Evolutionary conservation across 257 asterid genomes (phyloP).

Genomic region (Linderniella brevidens): DNA sequence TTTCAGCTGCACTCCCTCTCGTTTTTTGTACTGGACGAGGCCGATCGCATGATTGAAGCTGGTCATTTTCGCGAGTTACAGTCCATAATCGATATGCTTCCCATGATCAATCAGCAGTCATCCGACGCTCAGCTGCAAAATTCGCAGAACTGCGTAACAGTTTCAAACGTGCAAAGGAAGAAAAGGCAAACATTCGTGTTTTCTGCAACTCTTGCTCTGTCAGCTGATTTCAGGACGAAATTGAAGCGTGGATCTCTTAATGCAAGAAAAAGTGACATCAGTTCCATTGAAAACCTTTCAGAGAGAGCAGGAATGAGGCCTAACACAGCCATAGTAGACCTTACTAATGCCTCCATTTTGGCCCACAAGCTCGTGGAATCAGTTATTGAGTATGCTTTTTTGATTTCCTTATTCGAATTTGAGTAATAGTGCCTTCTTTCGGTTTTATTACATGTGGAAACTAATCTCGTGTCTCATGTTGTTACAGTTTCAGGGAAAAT

Average conservation of each 20-base stretch:
- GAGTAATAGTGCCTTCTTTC: background rate
- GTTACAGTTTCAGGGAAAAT: constrained; percentile 76
- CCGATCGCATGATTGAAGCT: constrained; percentile 93
- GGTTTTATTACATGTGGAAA: too few relatives aligned
- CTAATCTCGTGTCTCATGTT: too few relatives aligned
- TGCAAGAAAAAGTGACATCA: constrained; percentile 43
- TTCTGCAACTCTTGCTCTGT: constrained; percentile 92
- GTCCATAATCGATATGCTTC: constrained; percentile 93
- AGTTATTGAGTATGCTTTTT: constrained; percentile 60
- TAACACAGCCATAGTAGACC: constrained; percentile 74
- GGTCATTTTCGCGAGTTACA: constrained; percentile 94
- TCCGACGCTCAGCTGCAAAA: constrained; percentile 30
- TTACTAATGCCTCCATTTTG: constrained; percentile 75
- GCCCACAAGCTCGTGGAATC: constrained; percentile 77
- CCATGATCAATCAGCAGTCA: constrained; percentile 43
- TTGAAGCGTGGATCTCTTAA: constrained; percentile 56
- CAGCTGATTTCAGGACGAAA: constrained; percentile 83
- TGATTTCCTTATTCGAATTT: constrained; percentile 6
- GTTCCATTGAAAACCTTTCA: constrained; percentile 77
- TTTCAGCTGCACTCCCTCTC: constrained; percentile 87
- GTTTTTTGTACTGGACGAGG: constrained; percentile 95
- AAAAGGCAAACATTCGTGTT: constrained; percentile 92
- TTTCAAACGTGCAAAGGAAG: constrained; percentile 57
- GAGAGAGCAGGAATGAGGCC: constrained; percentile 93
- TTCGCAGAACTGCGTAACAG: constrained; percentile 44